phyloP scores from a whole-genome alignment of 352 stramenopile species.

The Phytophthora ramorum region DNA sequence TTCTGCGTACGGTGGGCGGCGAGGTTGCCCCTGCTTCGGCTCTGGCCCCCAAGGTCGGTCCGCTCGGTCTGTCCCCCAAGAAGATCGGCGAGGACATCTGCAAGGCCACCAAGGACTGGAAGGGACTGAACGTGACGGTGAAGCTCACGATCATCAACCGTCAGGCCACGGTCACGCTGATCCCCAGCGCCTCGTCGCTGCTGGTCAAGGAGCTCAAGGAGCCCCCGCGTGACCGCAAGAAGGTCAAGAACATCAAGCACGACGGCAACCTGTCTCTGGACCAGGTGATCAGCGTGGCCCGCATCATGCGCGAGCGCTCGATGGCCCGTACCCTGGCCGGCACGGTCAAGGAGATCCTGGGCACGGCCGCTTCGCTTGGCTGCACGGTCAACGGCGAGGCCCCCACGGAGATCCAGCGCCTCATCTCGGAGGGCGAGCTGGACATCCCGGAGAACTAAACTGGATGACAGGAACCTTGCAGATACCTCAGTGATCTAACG shows the following conservation, averaged over 20 bases:
- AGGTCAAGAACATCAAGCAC: slow-evolving; percentile 99
- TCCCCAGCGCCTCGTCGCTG: slow-evolving; percentile 98
- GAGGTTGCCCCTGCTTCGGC: slow-evolving; percentile 98
- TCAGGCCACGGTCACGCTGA: slow-evolving; percentile 96
- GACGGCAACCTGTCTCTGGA: slow-evolving; percentile 99
- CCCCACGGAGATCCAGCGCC: slow-evolving; percentile 95
- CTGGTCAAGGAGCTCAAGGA: slow-evolving; percentile 99
- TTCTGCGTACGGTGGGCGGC: slow-evolving; percentile 99
- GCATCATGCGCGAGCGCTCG: slow-evolving; percentile 97
- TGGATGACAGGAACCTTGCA: slow-evolving; percentile 15
- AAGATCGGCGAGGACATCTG: slow-evolving; percentile 99
- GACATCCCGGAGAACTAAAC: slow-evolving; percentile 97
- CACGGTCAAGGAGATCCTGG: slow-evolving; percentile 99
- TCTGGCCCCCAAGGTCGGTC: slow-evolving; percentile 99
- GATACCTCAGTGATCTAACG: slow-evolving; percentile 14
- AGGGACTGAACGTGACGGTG: slow-evolving; percentile 99
- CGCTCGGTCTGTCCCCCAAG: slow-evolving; percentile 99
- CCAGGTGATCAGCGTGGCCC: slow-evolving; percentile 98
- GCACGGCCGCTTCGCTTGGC: slow-evolving; percentile 98
- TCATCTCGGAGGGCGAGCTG: slow-evolving; percentile 97
- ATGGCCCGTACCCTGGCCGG: slow-evolving; percentile 96
- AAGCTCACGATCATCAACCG: slow-evolving; percentile 99
- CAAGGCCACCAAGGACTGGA: slow-evolving; percentile 99
- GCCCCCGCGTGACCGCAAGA: slow-evolving; percentile 99
- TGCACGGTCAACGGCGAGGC: slow-evolving; percentile 99